Conservation (phyloP, 306 rosid species). For the Canavalia ensiformis region DNA sequence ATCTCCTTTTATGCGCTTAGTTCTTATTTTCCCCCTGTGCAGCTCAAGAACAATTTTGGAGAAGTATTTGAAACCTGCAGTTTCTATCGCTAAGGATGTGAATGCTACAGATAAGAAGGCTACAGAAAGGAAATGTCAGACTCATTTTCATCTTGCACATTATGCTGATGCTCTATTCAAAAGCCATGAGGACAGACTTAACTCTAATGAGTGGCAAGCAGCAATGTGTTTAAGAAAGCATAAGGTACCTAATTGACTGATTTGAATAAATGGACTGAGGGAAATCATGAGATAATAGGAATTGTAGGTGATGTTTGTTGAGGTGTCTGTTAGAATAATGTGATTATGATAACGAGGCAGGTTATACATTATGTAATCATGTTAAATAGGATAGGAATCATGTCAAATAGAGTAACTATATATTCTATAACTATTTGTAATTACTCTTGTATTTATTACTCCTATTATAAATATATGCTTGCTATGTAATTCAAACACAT, state of each 20-base stretch:
- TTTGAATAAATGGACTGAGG: background rate
- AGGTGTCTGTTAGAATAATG: background rate
- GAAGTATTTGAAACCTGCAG: slow-evolving; percentile 89
- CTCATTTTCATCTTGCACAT: slow-evolving; percentile 92
- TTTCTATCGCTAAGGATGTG: slow-evolving; percentile 77
- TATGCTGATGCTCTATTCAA: slow-evolving; percentile 91
- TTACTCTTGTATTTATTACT: no score
- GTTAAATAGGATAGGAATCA: no score
- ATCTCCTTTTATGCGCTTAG: slow-evolving; percentile 20
- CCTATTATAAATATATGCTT: no score
- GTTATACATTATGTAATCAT: no score
- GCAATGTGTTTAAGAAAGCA: slow-evolving; percentile 90
- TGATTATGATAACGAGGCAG: no score
- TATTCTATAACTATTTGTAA: no score
- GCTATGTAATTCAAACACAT: no score
- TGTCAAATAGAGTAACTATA: no score
- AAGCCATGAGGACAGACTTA: slow-evolving; percentile 89
- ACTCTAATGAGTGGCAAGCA: slow-evolving; percentile 92
- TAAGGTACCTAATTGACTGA: slow-evolving; percentile 66
- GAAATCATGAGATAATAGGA: slow-evolving; percentile 12
- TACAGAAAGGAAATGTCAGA: slow-evolving; percentile 70
- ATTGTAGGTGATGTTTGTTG: slow-evolving; percentile 14
- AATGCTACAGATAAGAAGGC: slow-evolving; percentile 62
- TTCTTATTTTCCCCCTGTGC: slow-evolving; percentile 43
- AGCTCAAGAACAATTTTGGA: slow-evolving; percentile 98